phyloP scores from a whole-genome alignment of 1,284 basidiomycete species.

The Malassezia sympodialis region DNA sequence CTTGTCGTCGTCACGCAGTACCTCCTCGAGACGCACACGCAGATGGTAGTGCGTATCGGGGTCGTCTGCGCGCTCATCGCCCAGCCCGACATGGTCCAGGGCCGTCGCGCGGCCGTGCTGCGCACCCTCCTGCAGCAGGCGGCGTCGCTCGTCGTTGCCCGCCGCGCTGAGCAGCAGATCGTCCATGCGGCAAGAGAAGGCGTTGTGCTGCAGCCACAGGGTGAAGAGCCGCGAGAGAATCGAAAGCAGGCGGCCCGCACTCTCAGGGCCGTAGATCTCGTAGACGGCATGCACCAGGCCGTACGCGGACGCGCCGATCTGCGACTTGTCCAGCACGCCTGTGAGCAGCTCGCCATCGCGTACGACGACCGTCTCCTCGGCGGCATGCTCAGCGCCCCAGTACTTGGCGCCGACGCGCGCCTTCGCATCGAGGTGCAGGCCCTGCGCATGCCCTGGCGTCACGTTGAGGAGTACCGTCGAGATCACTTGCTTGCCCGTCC shows the following conservation, averaged over 20 bases:
- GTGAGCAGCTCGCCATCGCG: slow-evolving; percentile 84
- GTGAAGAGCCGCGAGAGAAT: slow-evolving; percentile 89
- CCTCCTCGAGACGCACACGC: slow-evolving; percentile 64
- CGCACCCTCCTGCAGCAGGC: slow-evolving; percentile 61
- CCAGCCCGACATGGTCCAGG: slow-evolving; percentile 57
- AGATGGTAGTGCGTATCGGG: slow-evolving; percentile 52
- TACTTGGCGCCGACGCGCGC: slow-evolving; percentile 71
- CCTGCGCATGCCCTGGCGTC: slow-evolving; percentile 68
- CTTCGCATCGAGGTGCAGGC: slow-evolving; percentile 74
- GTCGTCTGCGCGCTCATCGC: slow-evolving; percentile 29
- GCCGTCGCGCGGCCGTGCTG: slow-evolving; percentile 75
- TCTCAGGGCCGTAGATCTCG: slow-evolving; percentile 86
- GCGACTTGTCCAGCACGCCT: slow-evolving; percentile 91
- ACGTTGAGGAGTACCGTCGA: slow-evolving; percentile 59
- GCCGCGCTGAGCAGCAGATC: slow-evolving; percentile 78
- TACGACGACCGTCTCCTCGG: slow-evolving; percentile 79
- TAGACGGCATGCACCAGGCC: slow-evolving; percentile 97
- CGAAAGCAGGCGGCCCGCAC: slow-evolving; percentile 81
- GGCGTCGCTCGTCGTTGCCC: slow-evolving; percentile 64
- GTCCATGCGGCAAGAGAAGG: slow-evolving; percentile 98
- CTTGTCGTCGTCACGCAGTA: slow-evolving; percentile 90
- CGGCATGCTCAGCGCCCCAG: slow-evolving; percentile 58
- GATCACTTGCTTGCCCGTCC: slow-evolving; percentile 98
- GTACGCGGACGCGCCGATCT: slow-evolving; percentile 90
- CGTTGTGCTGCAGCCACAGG: slow-evolving; percentile 90